Percentiles rank a stretch among this genome's conserved stretches.
These are phyloP conservation scores for Purpureocillium lavendulum DNA, from an alignment of 2,329 filamentous ascomycete genomes.

Conservation along the genomic window DNA sequence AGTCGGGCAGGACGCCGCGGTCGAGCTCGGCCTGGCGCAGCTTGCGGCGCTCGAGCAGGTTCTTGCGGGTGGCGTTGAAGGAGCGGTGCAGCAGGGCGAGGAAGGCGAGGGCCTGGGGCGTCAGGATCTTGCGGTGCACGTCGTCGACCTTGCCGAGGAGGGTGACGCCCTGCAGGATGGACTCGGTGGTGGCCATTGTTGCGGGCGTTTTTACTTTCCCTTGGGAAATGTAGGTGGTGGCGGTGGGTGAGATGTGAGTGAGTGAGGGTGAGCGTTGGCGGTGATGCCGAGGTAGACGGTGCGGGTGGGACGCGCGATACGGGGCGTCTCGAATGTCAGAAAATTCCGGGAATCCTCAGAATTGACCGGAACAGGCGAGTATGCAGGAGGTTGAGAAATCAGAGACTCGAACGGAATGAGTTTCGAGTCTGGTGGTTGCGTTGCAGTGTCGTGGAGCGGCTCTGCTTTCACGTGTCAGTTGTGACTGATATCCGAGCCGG, in stretches of 20 bases:
- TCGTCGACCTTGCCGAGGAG: constrained; percentile 74
- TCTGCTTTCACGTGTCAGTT: constrained; percentile 25
- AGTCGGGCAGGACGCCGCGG: constrained; percentile 80
- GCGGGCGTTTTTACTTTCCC: too few relatives aligned
- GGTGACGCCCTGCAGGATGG: constrained; percentile 79
- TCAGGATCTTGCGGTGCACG: constrained; percentile 82
- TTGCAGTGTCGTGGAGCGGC: constrained; percentile 6
- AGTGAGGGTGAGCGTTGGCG: background rate
- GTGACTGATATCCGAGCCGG: constrained; percentile 8
- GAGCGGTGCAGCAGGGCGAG: constrained; percentile 89
- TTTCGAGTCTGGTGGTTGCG: background rate
- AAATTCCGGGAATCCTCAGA: too few relatives aligned
- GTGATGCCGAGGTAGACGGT: too few relatives aligned
- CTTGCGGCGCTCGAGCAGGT: constrained; percentile 77
- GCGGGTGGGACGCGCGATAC: too few relatives aligned
- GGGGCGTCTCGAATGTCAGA: too few relatives aligned
- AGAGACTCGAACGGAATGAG: too few relatives aligned
- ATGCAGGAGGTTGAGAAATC: constrained; percentile 1
- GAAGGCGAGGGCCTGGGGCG: constrained; percentile 82
- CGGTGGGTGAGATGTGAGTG: constrained; percentile 8
- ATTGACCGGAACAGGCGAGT: background rate
- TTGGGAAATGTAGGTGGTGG: constrained; percentile 1
- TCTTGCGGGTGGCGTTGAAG: constrained; percentile 85
- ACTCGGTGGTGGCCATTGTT: constrained; percentile 60
- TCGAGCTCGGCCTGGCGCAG: constrained; percentile 89